Evolutionary conservation across 75 land plant genomes (phyloP).

Genomic region (Selaginella tamariscina): DNA sequence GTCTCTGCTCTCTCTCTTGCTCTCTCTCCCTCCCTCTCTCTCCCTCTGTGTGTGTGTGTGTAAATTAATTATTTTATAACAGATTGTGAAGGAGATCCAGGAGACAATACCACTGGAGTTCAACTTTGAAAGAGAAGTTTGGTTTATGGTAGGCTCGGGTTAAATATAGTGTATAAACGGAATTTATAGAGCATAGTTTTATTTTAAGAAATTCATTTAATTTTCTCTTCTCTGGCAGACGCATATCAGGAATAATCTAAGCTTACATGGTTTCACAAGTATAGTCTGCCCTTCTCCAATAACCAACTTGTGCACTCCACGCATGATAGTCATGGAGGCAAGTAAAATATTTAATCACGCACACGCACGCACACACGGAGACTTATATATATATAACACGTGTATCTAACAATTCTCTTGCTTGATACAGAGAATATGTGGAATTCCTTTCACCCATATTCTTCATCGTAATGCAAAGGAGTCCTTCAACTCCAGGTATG

Average conservation of each 20-base stretch:
- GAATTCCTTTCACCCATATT: constrained; percentile 32
- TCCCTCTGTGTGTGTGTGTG: too few species aligned
- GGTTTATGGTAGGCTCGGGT: constrained; percentile 33
- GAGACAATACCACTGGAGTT: constrained; percentile 33
- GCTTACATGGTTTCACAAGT: constrained; percentile 16
- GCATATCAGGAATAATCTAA: constrained; percentile 20
- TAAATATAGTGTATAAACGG: too few species aligned
- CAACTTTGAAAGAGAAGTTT: constrained; percentile 31
- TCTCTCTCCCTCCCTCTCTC: too few species aligned
- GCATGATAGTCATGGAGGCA: constrained; percentile 37
- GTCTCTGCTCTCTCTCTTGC: too few species aligned
- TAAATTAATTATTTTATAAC: background rate
- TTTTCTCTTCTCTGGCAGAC: constrained; percentile 9
- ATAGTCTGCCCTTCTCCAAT: constrained; percentile 30
- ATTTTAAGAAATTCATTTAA: background rate
- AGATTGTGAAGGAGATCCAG: constrained; percentile 37
- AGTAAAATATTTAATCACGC: background rate
- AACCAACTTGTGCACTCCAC: constrained; percentile 23
- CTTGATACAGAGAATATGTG: constrained; percentile 29
- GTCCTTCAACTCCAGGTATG: constrained; percentile 22
- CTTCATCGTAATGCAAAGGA: constrained; percentile 20
- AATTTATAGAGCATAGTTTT: too few species aligned
- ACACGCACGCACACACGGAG: too few species aligned
- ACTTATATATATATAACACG: too few species aligned
- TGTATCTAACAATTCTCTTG: background rate